Percentiles rank a stretch among this genome's conserved stretches.
phyloP scores from a whole-genome alignment of 2,329 filamentous ascomycete species.

The Endoconidiophora laricicola region DNA sequence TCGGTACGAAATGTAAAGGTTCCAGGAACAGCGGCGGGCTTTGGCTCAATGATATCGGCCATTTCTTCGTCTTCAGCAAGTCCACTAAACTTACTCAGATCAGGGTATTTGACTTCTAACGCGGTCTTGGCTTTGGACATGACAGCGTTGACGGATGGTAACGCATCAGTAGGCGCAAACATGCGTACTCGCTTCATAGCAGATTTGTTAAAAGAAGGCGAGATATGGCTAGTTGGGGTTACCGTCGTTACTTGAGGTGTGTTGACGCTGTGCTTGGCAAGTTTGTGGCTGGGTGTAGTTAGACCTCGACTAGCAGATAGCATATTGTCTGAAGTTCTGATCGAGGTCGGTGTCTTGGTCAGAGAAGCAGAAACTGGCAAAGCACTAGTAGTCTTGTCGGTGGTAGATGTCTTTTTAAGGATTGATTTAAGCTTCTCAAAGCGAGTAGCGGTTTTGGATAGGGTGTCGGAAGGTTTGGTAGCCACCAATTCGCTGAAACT shows the following conservation, averaged over 20 bases:
- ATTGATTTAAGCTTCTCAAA: constrained; percentile 44
- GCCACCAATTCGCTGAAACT: not conserved
- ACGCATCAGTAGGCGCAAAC: constrained; percentile 18
- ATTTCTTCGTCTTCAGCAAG: constrained; percentile 16
- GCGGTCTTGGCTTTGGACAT: constrained; percentile 12
- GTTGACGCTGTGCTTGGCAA: constrained; percentile 62
- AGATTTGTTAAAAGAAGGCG: constrained; percentile 11
- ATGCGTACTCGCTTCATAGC: constrained; percentile 13
- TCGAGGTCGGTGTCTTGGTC: constrained; percentile 24
- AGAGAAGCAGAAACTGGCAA: constrained; percentile 22
- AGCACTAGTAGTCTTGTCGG: constrained; percentile 27
- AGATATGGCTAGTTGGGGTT: constrained; percentile 7
- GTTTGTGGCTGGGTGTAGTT: constrained; percentile 51
- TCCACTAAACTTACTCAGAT: constrained; percentile 28
- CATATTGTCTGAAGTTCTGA: constrained; percentile 13
- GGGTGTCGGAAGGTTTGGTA: constrained; percentile 17
- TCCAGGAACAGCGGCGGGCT: constrained; percentile 30
- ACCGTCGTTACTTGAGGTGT: constrained; percentile 42
- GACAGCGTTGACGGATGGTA: constrained; percentile 21
- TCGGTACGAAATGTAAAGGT: constrained; percentile 51
- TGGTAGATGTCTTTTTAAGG: constrained; percentile 26
- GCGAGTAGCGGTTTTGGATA: constrained; percentile 23
- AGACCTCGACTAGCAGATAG: constrained; percentile 25
- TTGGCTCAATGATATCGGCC: constrained; percentile 14
- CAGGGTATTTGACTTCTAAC: constrained; percentile 32